Conservation (phyloP, 73 alveolate species). For the Paramecium octaurelia region DNA sequence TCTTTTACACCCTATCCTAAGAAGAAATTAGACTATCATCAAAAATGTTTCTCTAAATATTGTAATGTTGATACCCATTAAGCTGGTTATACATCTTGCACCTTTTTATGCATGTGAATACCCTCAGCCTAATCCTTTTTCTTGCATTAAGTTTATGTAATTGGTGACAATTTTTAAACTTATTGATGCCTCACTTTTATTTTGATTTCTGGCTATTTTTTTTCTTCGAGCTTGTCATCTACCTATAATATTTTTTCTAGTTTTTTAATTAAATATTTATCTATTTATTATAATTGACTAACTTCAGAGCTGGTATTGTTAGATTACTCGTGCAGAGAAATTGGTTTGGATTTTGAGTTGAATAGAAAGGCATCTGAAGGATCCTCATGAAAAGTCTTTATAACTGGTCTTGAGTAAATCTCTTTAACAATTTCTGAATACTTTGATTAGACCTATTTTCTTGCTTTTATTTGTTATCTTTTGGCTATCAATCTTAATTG, state of each 20-base stretch:
- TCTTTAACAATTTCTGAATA: neutral
- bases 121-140: neutral
- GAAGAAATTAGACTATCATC: neutral
- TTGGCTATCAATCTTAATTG: neutral
- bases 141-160: neutral
- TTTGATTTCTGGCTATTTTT: neutral
- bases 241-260: neutral
- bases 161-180: neutral
- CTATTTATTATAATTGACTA: neutral
- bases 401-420: neutral
- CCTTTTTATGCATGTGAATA: neutral
- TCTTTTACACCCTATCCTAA: neutral
- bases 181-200: neutral
- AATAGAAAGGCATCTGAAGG: neutral
- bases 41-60: neutral
- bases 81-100: neutral
- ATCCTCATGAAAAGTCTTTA: neutral
- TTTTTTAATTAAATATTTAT: neutral
- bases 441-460: neutral
- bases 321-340: neutral
- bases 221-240: neutral
- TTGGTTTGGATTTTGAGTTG: neutral
- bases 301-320: neutral
- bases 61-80: neutral
- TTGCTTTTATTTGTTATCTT: neutral